These are phyloP conservation scores for Botryosphaeria dothidea DNA, from an alignment of 2,329 filamentous ascomycete species.

Conservation along the genomic window DNA sequence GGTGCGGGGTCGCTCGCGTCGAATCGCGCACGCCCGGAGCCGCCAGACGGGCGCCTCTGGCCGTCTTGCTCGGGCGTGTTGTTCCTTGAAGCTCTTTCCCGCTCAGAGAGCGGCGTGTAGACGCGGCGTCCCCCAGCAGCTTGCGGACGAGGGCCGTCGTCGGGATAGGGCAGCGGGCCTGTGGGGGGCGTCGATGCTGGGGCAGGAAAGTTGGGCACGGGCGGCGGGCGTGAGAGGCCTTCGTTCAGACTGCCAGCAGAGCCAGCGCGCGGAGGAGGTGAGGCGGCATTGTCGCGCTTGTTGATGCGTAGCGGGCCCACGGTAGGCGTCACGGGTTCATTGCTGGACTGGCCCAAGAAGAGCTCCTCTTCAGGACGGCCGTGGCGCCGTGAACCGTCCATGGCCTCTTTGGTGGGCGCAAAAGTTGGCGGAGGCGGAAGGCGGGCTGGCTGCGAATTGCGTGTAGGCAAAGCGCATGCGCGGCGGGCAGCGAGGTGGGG, in stretches of 20 bases:
- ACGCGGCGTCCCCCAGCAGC: slow-evolving; percentile 26
- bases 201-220: slow-evolving; percentile 66
- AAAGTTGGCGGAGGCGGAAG: not conserved
- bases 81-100: slow-evolving; percentile 35
- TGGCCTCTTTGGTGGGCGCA: slow-evolving; percentile 21
- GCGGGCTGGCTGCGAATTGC: not conserved
- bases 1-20: slow-evolving; percentile 50
- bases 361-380: slow-evolving; percentile 79
- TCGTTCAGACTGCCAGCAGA: slow-evolving; percentile 64
- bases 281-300: slow-evolving; percentile 62
- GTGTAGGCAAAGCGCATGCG: not conserved
- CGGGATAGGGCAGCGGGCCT: slow-evolving; percentile 48
- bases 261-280: slow-evolving; percentile 55
- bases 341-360: slow-evolving; percentile 60
- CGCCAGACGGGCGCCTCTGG: slow-evolving; percentile 31
- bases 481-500: not conserved
- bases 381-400: slow-evolving; percentile 54
- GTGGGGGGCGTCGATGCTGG: slow-evolving; percentile 51
- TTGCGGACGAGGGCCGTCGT: slow-evolving; percentile 37
- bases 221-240: slow-evolving; percentile 33
- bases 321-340: slow-evolving; percentile 67
- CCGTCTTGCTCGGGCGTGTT: slow-evolving; percentile 34
- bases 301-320: slow-evolving; percentile 83
- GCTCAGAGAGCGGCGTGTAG: slow-evolving; percentile 39
- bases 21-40: slow-evolving; percentile 44